These are phyloP conservation scores for Thuidium tamariscinum DNA, from an alignment of 225 moss, liverwort and hornwort genomes.

Conservation along the genomic window DNA sequence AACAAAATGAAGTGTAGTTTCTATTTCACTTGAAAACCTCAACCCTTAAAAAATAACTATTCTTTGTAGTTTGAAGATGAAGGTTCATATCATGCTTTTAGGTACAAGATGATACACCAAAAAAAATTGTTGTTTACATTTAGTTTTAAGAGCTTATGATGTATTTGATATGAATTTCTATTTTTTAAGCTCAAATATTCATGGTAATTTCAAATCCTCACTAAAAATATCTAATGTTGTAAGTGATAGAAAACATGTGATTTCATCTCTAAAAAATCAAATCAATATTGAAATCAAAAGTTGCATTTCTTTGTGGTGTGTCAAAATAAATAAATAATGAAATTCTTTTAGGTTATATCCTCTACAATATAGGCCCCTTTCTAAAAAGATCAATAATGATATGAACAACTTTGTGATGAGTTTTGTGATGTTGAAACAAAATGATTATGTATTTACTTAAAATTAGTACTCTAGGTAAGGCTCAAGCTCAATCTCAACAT, in stretches of 20 bases:
- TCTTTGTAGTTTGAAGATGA: not conserved
- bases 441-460: not conserved
- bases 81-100: not conserved
- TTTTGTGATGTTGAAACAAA: not conserved
- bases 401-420: not conserved
- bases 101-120: too few relatives aligned
- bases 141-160: not conserved
- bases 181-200: too few relatives aligned
- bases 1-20: not conserved
- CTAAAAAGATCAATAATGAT: not conserved
- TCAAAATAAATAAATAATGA: not conserved
- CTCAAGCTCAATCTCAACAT: not conserved
- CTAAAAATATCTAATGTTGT: too few relatives aligned
- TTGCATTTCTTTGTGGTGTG: not conserved
- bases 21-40: not conserved
- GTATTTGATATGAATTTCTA: not conserved
- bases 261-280: not conserved
- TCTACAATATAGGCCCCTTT: rapidly evolving
- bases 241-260: too few relatives aligned
- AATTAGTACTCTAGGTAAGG: not conserved
- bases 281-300: not conserved
- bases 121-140: too few relatives aligned
- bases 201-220: not conserved
- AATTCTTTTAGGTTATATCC: not conserved
- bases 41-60: not conserved